These are phyloP conservation scores for Radiomyces spectabilis DNA, from an alignment of 192 early-diverging fungal genomes.

Conservation along the genomic window DNA sequence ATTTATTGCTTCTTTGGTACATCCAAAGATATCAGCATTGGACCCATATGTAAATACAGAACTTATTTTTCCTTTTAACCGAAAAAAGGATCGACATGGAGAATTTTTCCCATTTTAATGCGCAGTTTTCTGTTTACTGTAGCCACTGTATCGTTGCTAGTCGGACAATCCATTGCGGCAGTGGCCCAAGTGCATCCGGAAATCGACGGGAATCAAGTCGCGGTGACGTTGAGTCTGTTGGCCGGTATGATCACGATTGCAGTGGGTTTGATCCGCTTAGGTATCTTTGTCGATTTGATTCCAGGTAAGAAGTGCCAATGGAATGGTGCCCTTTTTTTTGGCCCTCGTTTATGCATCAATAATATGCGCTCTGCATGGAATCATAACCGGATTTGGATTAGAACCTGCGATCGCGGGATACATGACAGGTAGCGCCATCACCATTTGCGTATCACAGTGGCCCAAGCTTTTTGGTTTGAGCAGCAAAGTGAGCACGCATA, in stretches of 20 bases:
- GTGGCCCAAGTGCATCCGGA: slow-evolving; percentile 1
- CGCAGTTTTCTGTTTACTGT: background rate
- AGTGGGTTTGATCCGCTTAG: slow-evolving; percentile 75
- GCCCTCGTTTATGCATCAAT: background rate
- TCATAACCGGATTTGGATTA: slow-evolving; percentile 9
- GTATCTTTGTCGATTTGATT: slow-evolving; percentile 82
- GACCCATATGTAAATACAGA: slow-evolving; percentile 43
- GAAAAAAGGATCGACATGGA: background rate
- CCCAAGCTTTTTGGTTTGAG: slow-evolving; percentile 74
- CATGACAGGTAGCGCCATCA: slow-evolving; percentile 76
- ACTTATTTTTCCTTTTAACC: background rate
- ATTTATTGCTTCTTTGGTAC: slow-evolving; percentile 67
- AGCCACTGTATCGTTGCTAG: slow-evolving; percentile 69
- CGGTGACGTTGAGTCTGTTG: slow-evolving; percentile 46
- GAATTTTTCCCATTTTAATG: background rate
- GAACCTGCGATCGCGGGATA: slow-evolving; percentile 80
- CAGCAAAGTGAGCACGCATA: slow-evolving; percentile 58
- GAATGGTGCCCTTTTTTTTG: background rate
- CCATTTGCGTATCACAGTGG: slow-evolving; percentile 71
- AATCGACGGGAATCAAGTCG: slow-evolving; percentile 48
- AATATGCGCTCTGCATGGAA: background rate
- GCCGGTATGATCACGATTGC: slow-evolving; percentile 56
- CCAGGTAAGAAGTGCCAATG: slow-evolving; percentile 29
- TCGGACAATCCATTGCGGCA: slow-evolving; percentile 51
- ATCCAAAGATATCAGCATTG: slow-evolving; percentile 68